Evolutionary conservation across 2,329 filamentous ascomycete genomes (phyloP), one percentile per base, ranked within the genome.

Genomic region (Diaporthe helianthi): DNA sequence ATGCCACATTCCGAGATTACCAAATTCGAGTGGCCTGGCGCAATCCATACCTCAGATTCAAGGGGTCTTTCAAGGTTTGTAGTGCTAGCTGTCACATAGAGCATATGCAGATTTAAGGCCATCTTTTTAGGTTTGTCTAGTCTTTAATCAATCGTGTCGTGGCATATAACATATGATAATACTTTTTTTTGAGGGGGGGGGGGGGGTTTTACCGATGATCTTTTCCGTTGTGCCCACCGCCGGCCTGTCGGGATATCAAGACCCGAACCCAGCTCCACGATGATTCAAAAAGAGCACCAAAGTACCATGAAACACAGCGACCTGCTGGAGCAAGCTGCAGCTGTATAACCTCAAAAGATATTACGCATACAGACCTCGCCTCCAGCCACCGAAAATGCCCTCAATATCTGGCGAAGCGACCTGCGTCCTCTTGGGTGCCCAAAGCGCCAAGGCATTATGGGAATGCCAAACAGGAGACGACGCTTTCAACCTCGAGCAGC

Each of bases 401-500:
- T 4, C 26, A 17, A 24, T 61, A 33, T 22, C 55, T 2, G 55
- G 55, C 5, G 26, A 61, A 33, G 24, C 38, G 17, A 24, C 55
- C 17, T 10, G 38, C 26, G 22, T 10, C n/a, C 55, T 61, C 24
- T 3, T 61, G 1, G 38, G 26, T 17, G 55, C 55, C 10, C 55
- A 61, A 9, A 19, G 19, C 26, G 55, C 17, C 55, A 61, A 47
- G 55, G 19, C 55, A 22, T 17, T 61, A 17, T 47, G 55, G 41
- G 55, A 47, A 7, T 7, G n/a, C 19, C 38, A 17, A 5, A 17
- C 55, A 46, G 24, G 55, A 17, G 38, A 19, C 15, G 36, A n/a
- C 24, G 55, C 24, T 22, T 61, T 61, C n/a, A 12, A 47, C 15
- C 41, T 61, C 6, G 55, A 61, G 26, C 55, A 61, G 10, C 55